Conservation (phyloP, 78 protist genomes). For the Dictyostelium capitatum region DNA sequence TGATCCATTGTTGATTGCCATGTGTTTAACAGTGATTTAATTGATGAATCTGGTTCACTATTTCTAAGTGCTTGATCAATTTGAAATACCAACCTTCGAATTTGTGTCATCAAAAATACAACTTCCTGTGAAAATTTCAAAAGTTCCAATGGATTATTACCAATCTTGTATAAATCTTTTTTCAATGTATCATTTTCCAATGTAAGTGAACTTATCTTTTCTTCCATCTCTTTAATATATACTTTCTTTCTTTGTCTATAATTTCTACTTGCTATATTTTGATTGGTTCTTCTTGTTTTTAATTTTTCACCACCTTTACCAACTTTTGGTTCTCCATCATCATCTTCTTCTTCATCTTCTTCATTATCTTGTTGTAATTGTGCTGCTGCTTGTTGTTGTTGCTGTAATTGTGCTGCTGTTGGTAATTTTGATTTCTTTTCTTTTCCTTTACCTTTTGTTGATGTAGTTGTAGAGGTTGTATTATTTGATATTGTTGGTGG, state of each 20-base stretch:
- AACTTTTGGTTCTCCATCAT: conserved; percentile 13
- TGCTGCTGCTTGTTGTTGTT: background rate
- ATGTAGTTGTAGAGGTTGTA: background rate
- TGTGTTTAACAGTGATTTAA: conserved; percentile 25
- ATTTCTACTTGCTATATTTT: conserved; percentile 71
- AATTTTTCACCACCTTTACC: conserved; percentile 41
- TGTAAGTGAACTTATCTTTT: conserved; percentile 51
- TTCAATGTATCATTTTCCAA: conserved; percentile 68
- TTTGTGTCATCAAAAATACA: conserved; percentile 31
- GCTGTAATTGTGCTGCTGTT: background rate
- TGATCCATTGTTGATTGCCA: conserved; percentile 60
- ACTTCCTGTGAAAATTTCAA: conserved; percentile 46
- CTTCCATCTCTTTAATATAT: conserved; percentile 76
- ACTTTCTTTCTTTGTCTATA: conserved; percentile 79
- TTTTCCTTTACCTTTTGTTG: conserved; percentile 5
- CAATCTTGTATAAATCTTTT: conserved; percentile 55
- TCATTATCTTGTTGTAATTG: background rate
- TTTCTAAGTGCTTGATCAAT: conserved; percentile 48
- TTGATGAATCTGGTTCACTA: conserved; percentile 40
- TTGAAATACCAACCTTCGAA: conserved; percentile 55
- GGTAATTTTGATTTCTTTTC: background rate
- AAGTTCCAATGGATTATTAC: conserved; percentile 53
- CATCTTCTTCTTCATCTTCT: background rate
- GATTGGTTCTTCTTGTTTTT: conserved; percentile 65
- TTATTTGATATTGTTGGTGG: background rate